Base-by-base conservation (phyloP, 2,329 filamentous ascomycete species). In the Fusarium solani-melongenae region DNA sequence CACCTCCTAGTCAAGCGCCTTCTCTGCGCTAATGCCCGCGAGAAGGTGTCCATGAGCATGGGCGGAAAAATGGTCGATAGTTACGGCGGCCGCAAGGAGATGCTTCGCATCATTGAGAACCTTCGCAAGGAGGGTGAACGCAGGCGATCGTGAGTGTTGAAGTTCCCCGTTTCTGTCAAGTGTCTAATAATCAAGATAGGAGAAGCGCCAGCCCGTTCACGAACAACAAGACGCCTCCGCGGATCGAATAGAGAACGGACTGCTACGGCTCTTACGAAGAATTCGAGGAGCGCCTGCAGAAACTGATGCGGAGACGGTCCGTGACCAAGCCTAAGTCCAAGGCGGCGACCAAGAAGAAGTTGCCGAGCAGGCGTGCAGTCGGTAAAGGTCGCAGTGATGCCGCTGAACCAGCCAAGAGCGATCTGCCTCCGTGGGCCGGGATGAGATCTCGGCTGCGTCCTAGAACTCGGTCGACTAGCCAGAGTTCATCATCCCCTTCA, bases 11-110 rank as follows among this genome's bases (percentile, higher is more conserved):
- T 98, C 59, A 95, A 95, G 83, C 88, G 94, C 66, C 86, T 99
- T 27, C 85, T 99, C 66, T 90, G 89, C 74, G 94, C 94, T 10
- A 93, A 94, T 79, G 92, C 93, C 4, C 90, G 90, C 71, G 91
- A 96, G 81, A 98, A 97, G 84, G 93, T 98, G 14, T 95, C 92
- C 71, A 98, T 99, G 96, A 96, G 93, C 79, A 93, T 98, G 89
- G 91, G 89, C 6, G 94, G 93, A 27, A 95, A 94, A 81, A 89
- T 92, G 78, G 92, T 98, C 59, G 94, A 98, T 83, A 94, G 94
- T 5, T 84, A 86, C 49, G 92, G 92, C 6, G 94, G 93, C 2
- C 88, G 96, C 62, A 97, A 97, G 82, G 94, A 98, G 82, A 98
- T 99, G 90, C 83, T 97, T 73, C 92, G 91, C 79, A 95, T 96